Conservation (phyloP, 1,139 yeast genomes). For the Saccharomycopsis hybrid region DNA sequence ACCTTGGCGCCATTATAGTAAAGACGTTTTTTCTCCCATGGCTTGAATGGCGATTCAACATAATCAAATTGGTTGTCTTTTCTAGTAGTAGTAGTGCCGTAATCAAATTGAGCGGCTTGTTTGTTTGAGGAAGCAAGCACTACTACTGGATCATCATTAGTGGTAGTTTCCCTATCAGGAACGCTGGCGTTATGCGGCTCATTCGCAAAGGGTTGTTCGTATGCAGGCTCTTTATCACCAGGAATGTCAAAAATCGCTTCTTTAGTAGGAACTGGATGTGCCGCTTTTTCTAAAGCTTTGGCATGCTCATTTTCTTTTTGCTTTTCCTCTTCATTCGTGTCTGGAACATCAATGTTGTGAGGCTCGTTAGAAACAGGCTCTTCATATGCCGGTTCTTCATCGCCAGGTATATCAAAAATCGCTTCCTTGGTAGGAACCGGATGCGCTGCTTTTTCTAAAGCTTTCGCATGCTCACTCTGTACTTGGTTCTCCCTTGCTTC, state of each 20-base stretch:
- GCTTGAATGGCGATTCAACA: slow-evolving; percentile 69
- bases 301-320: neutral
- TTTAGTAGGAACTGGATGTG: neutral
- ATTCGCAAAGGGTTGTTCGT: neutral
- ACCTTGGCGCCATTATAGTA: slow-evolving; percentile 71
- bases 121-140: slow-evolving; percentile 1
- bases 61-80: slow-evolving; percentile 48
- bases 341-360: neutral
- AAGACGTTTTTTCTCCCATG: slow-evolving; percentile 74
- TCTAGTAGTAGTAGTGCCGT: slow-evolving; percentile 20
- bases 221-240: too few species aligned
- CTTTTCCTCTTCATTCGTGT: neutral
- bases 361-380: slow-evolving; percentile 25
- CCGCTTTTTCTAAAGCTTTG: too few species aligned
- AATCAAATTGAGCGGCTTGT: too few species aligned
- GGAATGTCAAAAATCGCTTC: too few species aligned
- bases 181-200: slow-evolving; percentile 19
- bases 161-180: slow-evolving; percentile 13
- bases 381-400: too few species aligned
- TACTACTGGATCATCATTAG: slow-evolving; percentile 11
- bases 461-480: slow-evolving; percentile 24
- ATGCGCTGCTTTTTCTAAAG: too few species aligned
- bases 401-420: too few species aligned
- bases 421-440: too few species aligned
- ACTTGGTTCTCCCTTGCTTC: slow-evolving; percentile 25